phyloP scores from a whole-genome alignment of 352 stramenopile species.

The Pilasporangium apinafurcum region DNA sequence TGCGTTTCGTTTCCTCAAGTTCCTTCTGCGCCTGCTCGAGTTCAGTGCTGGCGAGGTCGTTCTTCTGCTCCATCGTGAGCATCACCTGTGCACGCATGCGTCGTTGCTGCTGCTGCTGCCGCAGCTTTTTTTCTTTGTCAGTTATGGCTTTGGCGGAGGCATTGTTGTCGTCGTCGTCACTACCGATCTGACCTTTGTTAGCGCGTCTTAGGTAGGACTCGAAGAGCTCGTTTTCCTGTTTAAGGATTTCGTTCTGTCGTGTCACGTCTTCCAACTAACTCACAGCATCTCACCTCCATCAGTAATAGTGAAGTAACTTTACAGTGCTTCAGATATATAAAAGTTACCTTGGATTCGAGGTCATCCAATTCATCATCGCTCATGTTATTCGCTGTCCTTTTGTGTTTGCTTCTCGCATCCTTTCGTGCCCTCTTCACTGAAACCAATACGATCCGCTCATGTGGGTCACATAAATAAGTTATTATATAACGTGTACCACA shows the following conservation, averaged over 20 bases:
- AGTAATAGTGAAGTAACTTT: not conserved
- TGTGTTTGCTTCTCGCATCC: no score
- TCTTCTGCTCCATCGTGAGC: conserved; percentile 92
- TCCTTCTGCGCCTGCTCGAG: conserved; percentile 86
- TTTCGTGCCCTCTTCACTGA: no score
- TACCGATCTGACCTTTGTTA: conserved; percentile 26
- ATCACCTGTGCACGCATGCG: conserved; percentile 49
- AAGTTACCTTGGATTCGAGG: conserved; percentile 52
- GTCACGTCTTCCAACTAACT: conserved; percentile 77
- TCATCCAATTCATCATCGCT: conserved; percentile 70
- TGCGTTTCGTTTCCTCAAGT: conserved; percentile 86
- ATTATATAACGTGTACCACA: no score
- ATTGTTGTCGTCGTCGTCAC: conserved; percentile 67
- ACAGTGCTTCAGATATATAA: not conserved
- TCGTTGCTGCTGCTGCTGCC: conserved; percentile 47
- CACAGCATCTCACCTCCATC: not conserved
- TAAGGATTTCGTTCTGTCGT: conserved; percentile 85
- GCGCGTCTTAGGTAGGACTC: conserved; percentile 79
- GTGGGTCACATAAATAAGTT: no score
- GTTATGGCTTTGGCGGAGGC: no score
- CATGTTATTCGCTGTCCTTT: no score
- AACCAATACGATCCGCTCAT: no score
- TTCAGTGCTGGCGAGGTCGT: conserved; percentile 85
- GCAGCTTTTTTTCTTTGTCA: conserved; percentile 44
- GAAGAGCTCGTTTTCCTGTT: conserved; percentile 89